phyloP scores from a whole-genome alignment of 2,329 filamentous ascomycete genomes.

The Trichoderma citrinoviride region DNA sequence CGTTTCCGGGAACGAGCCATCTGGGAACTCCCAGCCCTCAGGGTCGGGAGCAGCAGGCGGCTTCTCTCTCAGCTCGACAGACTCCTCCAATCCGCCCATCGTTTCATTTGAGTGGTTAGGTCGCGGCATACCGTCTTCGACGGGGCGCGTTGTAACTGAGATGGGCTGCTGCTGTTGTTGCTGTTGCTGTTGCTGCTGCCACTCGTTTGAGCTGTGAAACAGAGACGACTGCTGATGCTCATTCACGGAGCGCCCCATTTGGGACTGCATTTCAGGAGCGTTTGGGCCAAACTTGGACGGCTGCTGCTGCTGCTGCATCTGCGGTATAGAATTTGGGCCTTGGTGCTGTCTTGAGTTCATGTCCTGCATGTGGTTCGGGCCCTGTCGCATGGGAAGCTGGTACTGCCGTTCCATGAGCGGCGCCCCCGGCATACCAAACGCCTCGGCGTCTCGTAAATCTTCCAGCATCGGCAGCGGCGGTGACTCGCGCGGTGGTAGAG shows the following conservation, averaged over 20 bases:
- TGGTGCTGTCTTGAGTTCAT: conserved; percentile 52
- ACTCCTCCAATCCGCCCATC: conserved; percentile 39
- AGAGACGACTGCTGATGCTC: conserved; percentile 44
- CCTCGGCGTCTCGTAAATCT: conserved; percentile 55
- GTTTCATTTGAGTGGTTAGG: conserved; percentile 42
- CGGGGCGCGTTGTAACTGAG: conserved; percentile 35
- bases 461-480: conserved; percentile 58
- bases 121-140: conserved; percentile 36
- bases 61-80: conserved; percentile 49
- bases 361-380: conserved; percentile 58
- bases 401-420: conserved; percentile 43
- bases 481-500: conserved; percentile 61
- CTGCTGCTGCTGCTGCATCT: conserved; percentile 46
- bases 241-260: conserved; percentile 53
- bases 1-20: conserved; percentile 63
- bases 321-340: conserved; percentile 59
- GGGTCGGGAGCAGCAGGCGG: conserved; percentile 47
- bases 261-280: conserved; percentile 42
- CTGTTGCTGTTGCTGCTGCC: conserved; percentile 29
- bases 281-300: conserved; percentile 37
- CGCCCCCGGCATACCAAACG: conserved; percentile 47
- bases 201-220: conserved; percentile 40
- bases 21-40: conserved; percentile 93
- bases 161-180: conserved; percentile 31
- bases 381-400: conserved; percentile 41